phyloP scores from a whole-genome alignment of 257 asterid genomes.

The Solanum pinnatisectum region DNA sequence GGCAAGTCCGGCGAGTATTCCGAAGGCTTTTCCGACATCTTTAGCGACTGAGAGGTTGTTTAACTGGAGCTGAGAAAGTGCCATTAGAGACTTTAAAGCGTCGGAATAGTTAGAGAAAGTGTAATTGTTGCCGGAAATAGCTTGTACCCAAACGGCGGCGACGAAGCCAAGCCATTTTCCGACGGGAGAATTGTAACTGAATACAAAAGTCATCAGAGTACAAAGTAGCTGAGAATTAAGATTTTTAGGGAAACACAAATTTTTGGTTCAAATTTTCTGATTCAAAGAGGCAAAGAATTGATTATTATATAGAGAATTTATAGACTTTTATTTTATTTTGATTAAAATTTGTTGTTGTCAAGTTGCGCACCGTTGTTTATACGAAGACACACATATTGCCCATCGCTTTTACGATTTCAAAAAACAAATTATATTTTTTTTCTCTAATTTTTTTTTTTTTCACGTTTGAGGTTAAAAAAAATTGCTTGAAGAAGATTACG shows the following conservation, averaged over 20 bases:
- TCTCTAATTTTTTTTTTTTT: background rate
- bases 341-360: background rate
- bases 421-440: too few species aligned
- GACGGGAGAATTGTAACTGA: background rate
- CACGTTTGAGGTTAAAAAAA: background rate
- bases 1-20: conserved; percentile 82
- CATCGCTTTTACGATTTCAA: background rate
- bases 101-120: conserved; percentile 89
- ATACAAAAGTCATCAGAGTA: background rate
- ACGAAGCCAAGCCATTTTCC: background rate
- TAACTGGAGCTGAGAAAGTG: conserved; percentile 79
- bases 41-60: conserved; percentile 93
- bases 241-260: background rate
- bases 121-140: conserved; percentile 94
- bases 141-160: conserved; percentile 89
- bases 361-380: background rate
- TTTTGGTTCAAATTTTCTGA: background rate
- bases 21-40: conserved; percentile 93
- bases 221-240: background rate
- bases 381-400: background rate
- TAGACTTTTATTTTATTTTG: background rate
- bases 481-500: background rate
- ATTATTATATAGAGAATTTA: background rate
- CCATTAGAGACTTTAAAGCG: conserved; percentile 81
- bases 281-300: background rate